Conservation (phyloP, 352 stramenopile genomes). For the Pythium guiyangense region DNA sequence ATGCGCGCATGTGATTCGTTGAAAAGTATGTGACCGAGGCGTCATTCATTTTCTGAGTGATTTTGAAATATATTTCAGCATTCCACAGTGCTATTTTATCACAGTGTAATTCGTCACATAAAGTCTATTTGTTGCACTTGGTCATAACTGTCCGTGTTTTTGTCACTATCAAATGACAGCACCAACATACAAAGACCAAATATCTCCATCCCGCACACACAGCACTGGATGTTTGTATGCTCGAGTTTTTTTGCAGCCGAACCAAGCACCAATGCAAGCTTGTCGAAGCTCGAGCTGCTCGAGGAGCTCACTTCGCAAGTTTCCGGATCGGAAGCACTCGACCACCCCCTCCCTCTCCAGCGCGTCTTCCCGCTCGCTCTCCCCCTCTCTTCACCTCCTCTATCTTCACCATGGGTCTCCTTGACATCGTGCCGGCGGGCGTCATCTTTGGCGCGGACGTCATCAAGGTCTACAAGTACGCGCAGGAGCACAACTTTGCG, state of each 20-base stretch:
- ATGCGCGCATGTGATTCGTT: too few relatives aligned
- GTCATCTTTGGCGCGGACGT: constrained; percentile 88
- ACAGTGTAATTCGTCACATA: too few relatives aligned
- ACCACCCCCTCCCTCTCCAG: neutral
- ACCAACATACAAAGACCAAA: neutral
- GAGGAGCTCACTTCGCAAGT: constrained; percentile 12
- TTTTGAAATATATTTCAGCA: too few relatives aligned
- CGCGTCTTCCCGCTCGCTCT: neutral
- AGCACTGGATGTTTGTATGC: neutral
- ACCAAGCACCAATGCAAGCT: constrained; percentile 1
- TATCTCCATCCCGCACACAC: neutral
- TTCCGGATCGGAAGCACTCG: constrained; percentile 14
- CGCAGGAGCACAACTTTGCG: constrained; percentile 93
- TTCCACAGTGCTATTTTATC: too few relatives aligned
- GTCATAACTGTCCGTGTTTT: too few relatives aligned
- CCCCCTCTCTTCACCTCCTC: neutral
- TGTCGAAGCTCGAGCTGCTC: neutral
- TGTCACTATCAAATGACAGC: too few relatives aligned
- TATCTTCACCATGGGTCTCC: constrained; percentile 58
- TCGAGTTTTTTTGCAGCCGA: neutral
- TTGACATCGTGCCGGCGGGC: constrained; percentile 80
- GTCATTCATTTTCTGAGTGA: too few relatives aligned
- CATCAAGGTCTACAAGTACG: constrained; percentile 91
- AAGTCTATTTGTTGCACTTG: too few relatives aligned
- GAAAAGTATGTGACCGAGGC: too few relatives aligned